Percentiles rank a stretch among this genome's conserved stretches.
Evolutionary conservation across 2,329 filamentous ascomycete species (phyloP).

Genomic region (Alternaria panax): DNA sequence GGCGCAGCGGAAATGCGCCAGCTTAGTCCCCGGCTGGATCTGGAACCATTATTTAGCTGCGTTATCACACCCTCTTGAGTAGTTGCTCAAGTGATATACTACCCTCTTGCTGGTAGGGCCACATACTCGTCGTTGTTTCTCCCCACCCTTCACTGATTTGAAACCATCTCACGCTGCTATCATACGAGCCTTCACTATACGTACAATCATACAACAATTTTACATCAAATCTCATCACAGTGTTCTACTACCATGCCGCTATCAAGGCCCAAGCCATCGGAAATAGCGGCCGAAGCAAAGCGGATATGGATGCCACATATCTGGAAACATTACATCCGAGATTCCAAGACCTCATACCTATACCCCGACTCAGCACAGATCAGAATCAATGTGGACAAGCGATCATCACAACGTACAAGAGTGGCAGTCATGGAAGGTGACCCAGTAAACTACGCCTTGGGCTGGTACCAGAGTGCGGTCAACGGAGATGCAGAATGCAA

Average conservation of each 20-base stretch:
- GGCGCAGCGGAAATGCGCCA: conserved; percentile 29
- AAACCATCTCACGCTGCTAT: conserved; percentile 7
- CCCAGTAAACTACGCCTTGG: conserved; percentile 62
- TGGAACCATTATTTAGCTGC: conserved; percentile 40
- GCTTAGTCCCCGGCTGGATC: conserved; percentile 41
- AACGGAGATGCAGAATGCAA: conserved; percentile 42
- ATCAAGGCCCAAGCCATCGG: conserved; percentile 68
- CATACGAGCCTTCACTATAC: conserved; percentile 8
- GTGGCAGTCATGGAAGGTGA: conserved; percentile 57
- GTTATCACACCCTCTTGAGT: conserved; percentile 37
- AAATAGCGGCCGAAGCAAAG: conserved; percentile 78
- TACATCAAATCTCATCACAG: conserved; percentile 10
- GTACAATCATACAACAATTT: conserved; percentile 10
- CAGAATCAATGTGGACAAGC: conserved; percentile 57
- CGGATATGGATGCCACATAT: conserved; percentile 72
- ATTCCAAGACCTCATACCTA: conserved; percentile 67
- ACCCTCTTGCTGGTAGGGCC: conserved; percentile 30
- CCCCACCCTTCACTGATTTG: conserved; percentile 16
- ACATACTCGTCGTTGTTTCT: conserved; percentile 15
- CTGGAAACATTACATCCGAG: conserved; percentile 61
- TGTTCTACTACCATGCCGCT: conserved; percentile 58
- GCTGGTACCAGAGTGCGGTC: conserved; percentile 59
- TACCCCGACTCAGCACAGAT: conserved; percentile 54
- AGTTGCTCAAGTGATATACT: conserved; percentile 39
- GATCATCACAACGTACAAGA: conserved; percentile 50